Base-by-base conservation (phyloP, 305 asterid genomes). In the Stenogyne calaminthoides region DNA sequence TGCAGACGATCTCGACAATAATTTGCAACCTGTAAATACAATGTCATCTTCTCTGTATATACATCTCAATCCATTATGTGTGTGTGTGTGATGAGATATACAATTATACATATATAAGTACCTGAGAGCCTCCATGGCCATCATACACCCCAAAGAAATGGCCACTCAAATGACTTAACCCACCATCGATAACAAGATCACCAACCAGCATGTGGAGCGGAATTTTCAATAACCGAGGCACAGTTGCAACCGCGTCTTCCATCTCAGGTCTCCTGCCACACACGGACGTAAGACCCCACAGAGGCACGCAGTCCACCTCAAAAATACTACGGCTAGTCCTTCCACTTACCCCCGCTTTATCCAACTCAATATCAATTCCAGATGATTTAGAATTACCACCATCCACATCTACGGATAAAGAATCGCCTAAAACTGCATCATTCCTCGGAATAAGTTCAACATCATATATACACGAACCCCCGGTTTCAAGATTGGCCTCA, bases 71-170 rank as follows among this genome's bases (percentile, higher is more conserved):
- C n/a, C n/a, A n/a, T n/a, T n/a, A n/a, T n/a, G n/a, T n/a, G n/a
- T n/a, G n/a, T n/a, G n/a, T n/a, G n/a, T n/a, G n/a, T n/a, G n/a
- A n/a, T n/a, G n/a, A n/a, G n/a, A n/a, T n/a, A n/a, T n/a, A n/a
- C n/a, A n/a, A n/a, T n/a, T n/a, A n/a, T 42, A 64, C 69, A 62
- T 63, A 70, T 39, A 47, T 61, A 74, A 39, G 46, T 75, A 94
- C 99, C 96, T 95, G 98, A 70, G 87, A 88, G 66, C 98, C 98
- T 56, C 98, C 99, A 81, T 95, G 99, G 71, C 99, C 99, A 77
- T 95, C 99, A 75, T 95, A 95, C 34, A 95, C 99, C 47, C 96
- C 99, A 71, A 88, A 95, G 84, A 92, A 95, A 86, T 95, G 99
- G 19, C 91, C 84, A 0, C 88, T 87, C 79, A 90, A 63, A 77